Percentiles rank a stretch among this genome's conserved stretches.
phyloP scores from a whole-genome alignment of 225 moss, liverwort and hornwort species.

The Polytrichum commune region DNA sequence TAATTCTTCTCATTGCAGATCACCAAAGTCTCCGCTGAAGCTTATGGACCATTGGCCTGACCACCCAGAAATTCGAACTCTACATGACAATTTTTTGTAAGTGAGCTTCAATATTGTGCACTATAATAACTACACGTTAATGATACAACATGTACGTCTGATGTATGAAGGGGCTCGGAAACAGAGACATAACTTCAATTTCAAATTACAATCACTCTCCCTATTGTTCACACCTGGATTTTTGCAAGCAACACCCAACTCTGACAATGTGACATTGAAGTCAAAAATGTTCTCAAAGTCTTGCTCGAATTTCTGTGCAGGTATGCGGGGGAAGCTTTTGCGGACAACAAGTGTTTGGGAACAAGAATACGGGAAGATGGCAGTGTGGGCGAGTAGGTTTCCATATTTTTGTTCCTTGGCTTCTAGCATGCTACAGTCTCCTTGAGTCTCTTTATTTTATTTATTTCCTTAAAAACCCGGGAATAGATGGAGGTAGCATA shows the following conservation, averaged over 20 bases:
- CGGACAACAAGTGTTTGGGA: conserved; percentile 84
- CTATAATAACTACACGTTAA: too few relatives aligned
- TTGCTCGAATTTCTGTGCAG: conserved; percentile 24
- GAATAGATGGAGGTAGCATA: background rate
- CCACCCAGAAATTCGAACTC: conserved; percentile 73
- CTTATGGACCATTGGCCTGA: conserved; percentile 74
- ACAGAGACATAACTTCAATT: too few relatives aligned
- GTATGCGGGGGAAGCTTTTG: conserved; percentile 60
- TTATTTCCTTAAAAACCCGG: background rate
- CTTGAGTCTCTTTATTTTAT: too few relatives aligned
- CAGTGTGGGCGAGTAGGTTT: conserved; percentile 65
- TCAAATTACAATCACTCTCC: too few relatives aligned
- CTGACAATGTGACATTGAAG: too few relatives aligned
- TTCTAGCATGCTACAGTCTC: background rate
- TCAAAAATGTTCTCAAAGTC: too few relatives aligned
- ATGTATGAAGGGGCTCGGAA: too few relatives aligned
- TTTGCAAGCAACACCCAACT: too few relatives aligned
- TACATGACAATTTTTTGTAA: conserved; percentile 87
- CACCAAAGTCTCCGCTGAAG: conserved; percentile 45
- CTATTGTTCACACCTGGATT: too few relatives aligned
- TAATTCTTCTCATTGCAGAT: conserved; percentile 24
- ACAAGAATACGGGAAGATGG: conserved; percentile 68
- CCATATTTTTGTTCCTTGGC: too few relatives aligned
- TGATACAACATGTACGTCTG: too few relatives aligned
- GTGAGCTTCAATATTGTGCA: background rate